Percentiles rank a stretch among this genome's conserved stretches.
phyloP scores from a whole-genome alignment of 768 basidiomycete genomes.

The Hericium coralloides region DNA sequence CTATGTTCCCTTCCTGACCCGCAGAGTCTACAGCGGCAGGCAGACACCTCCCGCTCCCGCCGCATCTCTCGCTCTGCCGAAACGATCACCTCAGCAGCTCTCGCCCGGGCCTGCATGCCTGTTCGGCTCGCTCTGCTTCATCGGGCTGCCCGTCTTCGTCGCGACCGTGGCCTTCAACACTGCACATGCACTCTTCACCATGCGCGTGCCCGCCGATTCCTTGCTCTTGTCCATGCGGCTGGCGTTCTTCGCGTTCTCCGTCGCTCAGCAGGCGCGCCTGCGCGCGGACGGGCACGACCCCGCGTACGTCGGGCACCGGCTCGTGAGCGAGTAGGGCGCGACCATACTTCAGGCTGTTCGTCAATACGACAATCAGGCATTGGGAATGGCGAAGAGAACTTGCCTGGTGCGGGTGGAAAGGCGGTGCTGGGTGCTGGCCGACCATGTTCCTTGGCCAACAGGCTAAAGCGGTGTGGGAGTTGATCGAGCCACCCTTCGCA shows the following conservation, averaged over 20 bases:
- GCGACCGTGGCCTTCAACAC: slow-evolving; percentile 39
- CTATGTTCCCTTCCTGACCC: too few relatives aligned
- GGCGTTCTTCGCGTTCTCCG: slow-evolving; percentile 28
- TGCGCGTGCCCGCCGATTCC: slow-evolving; percentile 35
- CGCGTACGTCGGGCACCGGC: slow-evolving; percentile 37
- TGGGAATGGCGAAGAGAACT: too few relatives aligned
- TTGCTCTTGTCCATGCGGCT: slow-evolving; percentile 31
- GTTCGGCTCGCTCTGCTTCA: slow-evolving; percentile 42
- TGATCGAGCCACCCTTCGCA: too few relatives aligned
- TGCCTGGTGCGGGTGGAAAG: too few relatives aligned
- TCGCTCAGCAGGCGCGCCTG: slow-evolving; percentile 30
- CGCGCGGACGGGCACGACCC: slow-evolving; percentile 39
- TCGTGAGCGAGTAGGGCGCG: slow-evolving; percentile 23
- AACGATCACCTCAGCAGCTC: too few relatives aligned
- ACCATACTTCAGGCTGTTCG: too few relatives aligned
- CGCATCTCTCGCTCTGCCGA: too few relatives aligned
- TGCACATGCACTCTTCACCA: slow-evolving; percentile 40
- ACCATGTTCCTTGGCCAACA: too few relatives aligned
- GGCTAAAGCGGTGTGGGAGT: too few relatives aligned
- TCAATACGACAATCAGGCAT: too few relatives aligned
- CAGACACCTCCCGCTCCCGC: background rate
- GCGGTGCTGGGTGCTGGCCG: too few relatives aligned
- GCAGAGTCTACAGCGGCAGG: too few relatives aligned
- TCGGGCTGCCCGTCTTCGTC: slow-evolving; percentile 41
- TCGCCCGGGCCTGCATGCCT: slow-evolving; percentile 38